A percentile compares a stretch with the other conserved stretches of the same genome.
Conservation (phyloP, 2,329 filamentous ascomycete genomes). For the Scolecobasidium constrictum region DNA sequence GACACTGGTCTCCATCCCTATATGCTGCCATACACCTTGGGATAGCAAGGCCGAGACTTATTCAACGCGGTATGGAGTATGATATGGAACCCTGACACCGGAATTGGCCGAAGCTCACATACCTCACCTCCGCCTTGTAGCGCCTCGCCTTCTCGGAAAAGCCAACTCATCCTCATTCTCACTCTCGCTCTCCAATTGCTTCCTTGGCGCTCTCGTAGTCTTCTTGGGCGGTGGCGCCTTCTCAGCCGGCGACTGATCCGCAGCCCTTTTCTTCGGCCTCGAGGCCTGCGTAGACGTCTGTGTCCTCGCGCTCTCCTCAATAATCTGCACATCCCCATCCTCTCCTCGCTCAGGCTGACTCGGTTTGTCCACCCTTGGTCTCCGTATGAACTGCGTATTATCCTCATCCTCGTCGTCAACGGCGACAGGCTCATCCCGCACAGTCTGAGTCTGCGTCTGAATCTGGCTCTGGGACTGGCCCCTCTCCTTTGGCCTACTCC, state of each 20-base stretch:
- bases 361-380: neutral
- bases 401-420: constrained; percentile 3
- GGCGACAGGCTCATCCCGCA: neutral
- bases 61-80: too few species aligned
- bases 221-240: constrained; percentile 6
- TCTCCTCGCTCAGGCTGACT: neutral
- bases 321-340: neutral
- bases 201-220: constrained; percentile 1
- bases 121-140: neutral
- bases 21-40: too few species aligned
- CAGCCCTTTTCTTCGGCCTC: constrained; percentile 12
- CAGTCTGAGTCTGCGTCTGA: constrained; percentile 3
- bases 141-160: constrained; percentile 22
- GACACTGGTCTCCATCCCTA: too few species aligned
- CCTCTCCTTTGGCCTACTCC: constrained; percentile 4
- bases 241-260: constrained; percentile 6
- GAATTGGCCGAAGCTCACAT: too few species aligned
- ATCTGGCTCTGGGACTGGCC: neutral
- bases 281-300: neutral
- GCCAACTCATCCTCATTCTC: constrained; percentile 48
- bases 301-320: constrained; percentile 3
- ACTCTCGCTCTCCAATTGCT: constrained; percentile 23
- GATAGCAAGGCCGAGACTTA: too few species aligned
- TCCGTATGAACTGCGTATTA: constrained; percentile 1
- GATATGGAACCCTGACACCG: too few species aligned